A percentile compares a stretch with the other conserved stretches of the same genome.
Evolutionary conservation across 2,329 filamentous ascomycete genomes (phyloP).

Genomic region (Fusarium sacchari): DNA sequence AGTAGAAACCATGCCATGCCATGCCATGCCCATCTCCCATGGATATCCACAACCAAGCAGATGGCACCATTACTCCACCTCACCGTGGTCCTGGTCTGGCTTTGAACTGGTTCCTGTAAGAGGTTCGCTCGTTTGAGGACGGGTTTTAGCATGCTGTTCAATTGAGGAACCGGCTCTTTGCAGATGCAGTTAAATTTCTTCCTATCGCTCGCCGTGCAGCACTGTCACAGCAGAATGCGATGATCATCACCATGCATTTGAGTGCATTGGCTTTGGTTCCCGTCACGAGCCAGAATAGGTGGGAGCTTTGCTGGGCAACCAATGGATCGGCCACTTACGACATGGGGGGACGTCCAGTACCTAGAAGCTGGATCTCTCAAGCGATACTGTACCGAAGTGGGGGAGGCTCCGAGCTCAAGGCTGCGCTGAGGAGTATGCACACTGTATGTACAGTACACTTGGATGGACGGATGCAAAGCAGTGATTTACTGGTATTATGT

Average conservation of each 20-base stretch:
- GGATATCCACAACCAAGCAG: conserved; percentile 35
- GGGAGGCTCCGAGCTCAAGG: conserved; percentile 39
- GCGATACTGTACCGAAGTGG: conserved; percentile 22
- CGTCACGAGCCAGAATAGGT: neutral
- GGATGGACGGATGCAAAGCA: neutral
- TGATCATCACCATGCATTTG: conserved; percentile 8
- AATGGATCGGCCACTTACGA: conserved; percentile 24
- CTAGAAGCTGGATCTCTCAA: conserved; percentile 19
- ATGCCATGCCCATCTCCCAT: conserved; percentile 28
- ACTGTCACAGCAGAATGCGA: conserved; percentile 17
- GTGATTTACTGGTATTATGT: conserved; percentile 30
- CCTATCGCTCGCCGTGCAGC: conserved; percentile 13
- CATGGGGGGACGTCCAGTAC: conserved; percentile 8
- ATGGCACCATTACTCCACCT: conserved; percentile 46
- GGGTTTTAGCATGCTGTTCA: conserved; percentile 3
- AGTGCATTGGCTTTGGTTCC: neutral
- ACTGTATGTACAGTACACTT: conserved; percentile 45
- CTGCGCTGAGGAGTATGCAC: conserved; percentile 37
- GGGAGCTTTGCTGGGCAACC: conserved; percentile 11
- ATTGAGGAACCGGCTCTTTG: neutral
- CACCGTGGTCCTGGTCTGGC: conserved; percentile 39
- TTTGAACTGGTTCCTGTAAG: conserved; percentile 30
- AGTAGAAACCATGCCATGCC: conserved; percentile 9
- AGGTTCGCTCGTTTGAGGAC: conserved; percentile 19
- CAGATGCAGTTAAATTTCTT: conserved; percentile 8